Conservation (phyloP, 2,329 filamentous ascomycete genomes). For the Trichoderma sp. region DNA sequence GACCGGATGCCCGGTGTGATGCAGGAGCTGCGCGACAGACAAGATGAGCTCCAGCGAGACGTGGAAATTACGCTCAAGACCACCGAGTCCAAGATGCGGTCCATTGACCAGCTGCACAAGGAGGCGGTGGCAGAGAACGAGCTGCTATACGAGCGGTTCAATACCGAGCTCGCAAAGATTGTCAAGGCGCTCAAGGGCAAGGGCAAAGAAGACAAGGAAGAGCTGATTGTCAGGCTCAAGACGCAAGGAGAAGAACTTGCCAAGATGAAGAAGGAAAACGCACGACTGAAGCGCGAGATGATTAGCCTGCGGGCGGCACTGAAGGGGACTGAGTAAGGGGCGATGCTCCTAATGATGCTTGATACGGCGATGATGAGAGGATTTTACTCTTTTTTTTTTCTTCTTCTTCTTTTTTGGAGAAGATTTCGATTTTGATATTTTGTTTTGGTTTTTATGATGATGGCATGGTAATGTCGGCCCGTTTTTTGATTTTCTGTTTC, state of each 20-base stretch:
- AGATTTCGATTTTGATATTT: background rate
- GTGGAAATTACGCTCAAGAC: constrained; percentile 69
- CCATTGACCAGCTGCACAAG: constrained; percentile 84
- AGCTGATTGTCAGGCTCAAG: constrained; percentile 66
- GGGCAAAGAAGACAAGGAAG: constrained; percentile 73
- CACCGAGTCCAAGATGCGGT: constrained; percentile 73
- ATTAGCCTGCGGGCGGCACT: constrained; percentile 61
- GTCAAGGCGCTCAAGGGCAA: constrained; percentile 70
- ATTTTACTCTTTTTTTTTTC: background rate
- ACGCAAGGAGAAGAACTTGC: constrained; percentile 75
- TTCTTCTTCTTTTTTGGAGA: background rate
- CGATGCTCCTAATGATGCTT: constrained; percentile 24
- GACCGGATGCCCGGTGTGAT: constrained; percentile 59
- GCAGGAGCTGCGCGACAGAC: constrained; percentile 57
- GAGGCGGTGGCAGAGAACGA: constrained; percentile 90
- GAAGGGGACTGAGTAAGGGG: constrained; percentile 41
- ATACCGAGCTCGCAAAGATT: constrained; percentile 82
- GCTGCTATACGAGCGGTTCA: constrained; percentile 86
- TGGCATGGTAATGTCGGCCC: constrained; percentile 10
- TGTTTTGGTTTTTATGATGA: background rate
- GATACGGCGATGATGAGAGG: background rate
- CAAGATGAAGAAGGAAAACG: constrained; percentile 79
- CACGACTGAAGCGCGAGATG: constrained; percentile 76
- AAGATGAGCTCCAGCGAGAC: constrained; percentile 64
- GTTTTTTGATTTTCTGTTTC: background rate